Evolutionary conservation across 2,329 filamentous ascomycete genomes (phyloP).

Genomic region (Exophiala aquamarina): DNA sequence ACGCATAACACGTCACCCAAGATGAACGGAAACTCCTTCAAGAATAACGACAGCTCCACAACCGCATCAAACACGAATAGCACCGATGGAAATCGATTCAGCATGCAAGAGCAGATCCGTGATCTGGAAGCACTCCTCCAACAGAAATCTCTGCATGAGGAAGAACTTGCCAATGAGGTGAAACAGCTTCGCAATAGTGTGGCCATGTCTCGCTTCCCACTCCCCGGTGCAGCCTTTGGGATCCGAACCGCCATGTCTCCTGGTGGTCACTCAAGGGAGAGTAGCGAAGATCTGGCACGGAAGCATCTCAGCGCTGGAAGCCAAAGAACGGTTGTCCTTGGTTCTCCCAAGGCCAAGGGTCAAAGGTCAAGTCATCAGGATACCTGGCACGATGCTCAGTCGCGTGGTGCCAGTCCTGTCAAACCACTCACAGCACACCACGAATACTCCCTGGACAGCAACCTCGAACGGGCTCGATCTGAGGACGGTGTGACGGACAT

Average conservation of each 20-base stretch:
- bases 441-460: constrained; percentile 32
- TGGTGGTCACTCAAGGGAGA: constrained; percentile 41
- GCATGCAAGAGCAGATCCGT: constrained; percentile 75
- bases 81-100: constrained; percentile 59
- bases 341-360: neutral
- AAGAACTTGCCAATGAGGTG: constrained; percentile 81
- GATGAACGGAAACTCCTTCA: constrained; percentile 22
- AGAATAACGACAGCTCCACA: constrained; percentile 3
- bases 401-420: neutral
- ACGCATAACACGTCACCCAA: constrained; percentile 48
- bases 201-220: constrained; percentile 23
- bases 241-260: constrained; percentile 20
- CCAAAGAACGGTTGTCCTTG: constrained; percentile 24
- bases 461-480: constrained; percentile 48
- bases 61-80: constrained; percentile 31
- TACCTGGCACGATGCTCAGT: constrained; percentile 5
- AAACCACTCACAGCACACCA: neutral
- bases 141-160: constrained; percentile 70
- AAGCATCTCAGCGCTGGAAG: constrained; percentile 24
- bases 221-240: constrained; percentile 24
- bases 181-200: constrained; percentile 59
- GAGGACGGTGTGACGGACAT: constrained; percentile 56
- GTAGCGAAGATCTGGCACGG: constrained; percentile 21
- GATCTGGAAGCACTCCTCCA: constrained; percentile 74
- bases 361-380: neutral